Evolutionary conservation across 164 flowering plant genomes (phyloP).

Genomic region (Piper betle): DNA sequence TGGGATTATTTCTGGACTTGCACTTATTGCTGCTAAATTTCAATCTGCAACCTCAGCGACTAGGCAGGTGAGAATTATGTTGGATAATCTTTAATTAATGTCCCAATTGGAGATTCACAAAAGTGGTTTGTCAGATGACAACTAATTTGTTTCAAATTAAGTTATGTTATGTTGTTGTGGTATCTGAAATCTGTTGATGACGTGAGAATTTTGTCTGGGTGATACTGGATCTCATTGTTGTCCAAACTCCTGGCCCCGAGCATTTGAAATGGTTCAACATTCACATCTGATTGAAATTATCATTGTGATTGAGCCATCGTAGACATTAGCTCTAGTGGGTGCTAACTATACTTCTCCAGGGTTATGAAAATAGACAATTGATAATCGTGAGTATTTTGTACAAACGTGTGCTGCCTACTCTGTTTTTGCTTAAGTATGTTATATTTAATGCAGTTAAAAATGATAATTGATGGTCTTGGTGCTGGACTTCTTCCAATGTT

Average conservation of each 20-base stretch:
- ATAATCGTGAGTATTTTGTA: too few relatives aligned
- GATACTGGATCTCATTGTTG: too few relatives aligned
- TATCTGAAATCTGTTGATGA: neutral
- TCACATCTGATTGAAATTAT: too few relatives aligned
- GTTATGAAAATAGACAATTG: neutral
- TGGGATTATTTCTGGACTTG: constrained; percentile 74
- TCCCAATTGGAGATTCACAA: too few relatives aligned
- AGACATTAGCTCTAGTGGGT: too few relatives aligned
- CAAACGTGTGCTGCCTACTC: neutral
- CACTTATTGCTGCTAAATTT: constrained; percentile 49
- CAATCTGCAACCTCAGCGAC: constrained; percentile 27
- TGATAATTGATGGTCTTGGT: constrained; percentile 81
- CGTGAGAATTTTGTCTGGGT: too few relatives aligned
- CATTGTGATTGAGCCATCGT: too few relatives aligned
- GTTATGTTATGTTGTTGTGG: neutral
- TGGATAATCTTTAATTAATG: too few relatives aligned
- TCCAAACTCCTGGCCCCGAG: too few relatives aligned
- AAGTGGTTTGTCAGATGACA: too few relatives aligned
- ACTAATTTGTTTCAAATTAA: neutral
- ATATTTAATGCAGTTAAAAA: constrained; percentile 33
- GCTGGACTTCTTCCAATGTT: constrained; percentile 97
- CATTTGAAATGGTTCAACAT: too few relatives aligned
- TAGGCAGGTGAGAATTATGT: constrained; percentile 26
- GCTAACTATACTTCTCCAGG: too few relatives aligned
- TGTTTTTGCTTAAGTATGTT: neutral